Base-by-base conservation (phyloP, 2,329 filamentous ascomycete genomes). In the Raffaelea albimanens region DNA sequence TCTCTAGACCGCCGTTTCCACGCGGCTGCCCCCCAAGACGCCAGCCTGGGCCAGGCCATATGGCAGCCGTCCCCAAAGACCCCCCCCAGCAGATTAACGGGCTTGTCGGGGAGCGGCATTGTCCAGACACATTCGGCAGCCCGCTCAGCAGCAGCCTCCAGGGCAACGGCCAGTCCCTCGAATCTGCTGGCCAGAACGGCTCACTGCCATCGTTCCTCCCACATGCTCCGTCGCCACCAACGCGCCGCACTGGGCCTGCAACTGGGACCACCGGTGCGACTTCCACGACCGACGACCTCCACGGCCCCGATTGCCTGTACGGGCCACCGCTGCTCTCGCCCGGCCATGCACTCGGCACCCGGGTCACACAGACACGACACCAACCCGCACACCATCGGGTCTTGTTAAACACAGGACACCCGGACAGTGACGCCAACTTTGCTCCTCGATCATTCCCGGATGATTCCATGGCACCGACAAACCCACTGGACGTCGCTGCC, bases 241-340 rank as follows among this genome's bases (percentile, higher is more conserved):
- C 31, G 2, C 13, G 33, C n/a, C 14, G 40, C 5, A 36, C 22
- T n/a, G 4, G 63, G 25, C 56, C 61, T 14, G 58, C 58, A 8
- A 36, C 22, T n/a, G 4, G 63, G 25, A 57, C 61, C 14, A 58
- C 58, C 8, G 58, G 23, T 5, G 40, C 56, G 1, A 56, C 58
- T 19, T 55, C 61, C 21, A 54, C 64, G 40, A 68, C 72, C 23
- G 53, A 63, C 43, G 70, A 73, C 49, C 59, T 69, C 25, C 70
- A 73, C 62, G 69, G 67, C 3, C 65, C 67, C 7, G 66, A 70
- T 41, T 63, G 66, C 47, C 60, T 67, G 14, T 65, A 62, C 53
- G 61, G 61, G 5, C 61, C 63, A 22, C 62, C 59, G 33, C 53
- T 59, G n/a, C 48, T 56, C 18, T 57, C 52, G 44, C 55, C 52